Evolutionary conservation across 108 stramenopile genomes (phyloP), one percentile per base, ranked within the genome.

Genomic region (Pseudonitzschia delicatissima): DNA sequence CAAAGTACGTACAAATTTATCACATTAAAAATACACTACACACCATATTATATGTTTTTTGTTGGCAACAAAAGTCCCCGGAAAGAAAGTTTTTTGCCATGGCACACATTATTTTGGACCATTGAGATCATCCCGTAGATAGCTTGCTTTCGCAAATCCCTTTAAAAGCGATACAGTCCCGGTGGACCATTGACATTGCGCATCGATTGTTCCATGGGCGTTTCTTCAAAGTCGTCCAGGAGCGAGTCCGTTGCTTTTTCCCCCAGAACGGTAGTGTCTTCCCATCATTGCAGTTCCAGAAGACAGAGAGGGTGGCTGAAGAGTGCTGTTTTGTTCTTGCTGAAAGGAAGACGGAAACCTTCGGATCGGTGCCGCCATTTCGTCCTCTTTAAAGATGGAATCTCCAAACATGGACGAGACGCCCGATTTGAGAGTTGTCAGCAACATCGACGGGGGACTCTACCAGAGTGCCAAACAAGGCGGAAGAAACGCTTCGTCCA

Each of bases 211-310:
- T 78, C 77, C 44, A 69, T 29, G 2, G 77, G 72, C 3, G 68
- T 73, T 49, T 78, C 77, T 65, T 78, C 77, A 32, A 67, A 60
- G 49, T 78, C 77, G 62, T 78, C 77, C 44, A 78, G 33, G 15
- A 78, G 51, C 4, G 72, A 73, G 42, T 39, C 23, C 51, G 66
- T 17, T 64, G 27, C 20, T 34, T 5, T 34, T 15, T 55, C 9
- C 28, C 53, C 53, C 13, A 55, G 9, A 9, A 55, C n/a, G n/a
- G n/a, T 27, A 28, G 57, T 2, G 9, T 17, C 13, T 21, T 61
- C 32, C 60, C 12, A 15, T 2, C 37, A 15, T 2, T 33, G 37
- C 20, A 40, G 4, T 11, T 8, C 37, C 37, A 39, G 11, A 8
- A 11, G 37, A 39, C 11, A 39, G 8, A 39, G 6, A 39, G 37